Evolutionary conservation across 2,329 filamentous ascomycete species (phyloP).

Genomic region (Cladosporium sp.): DNA sequence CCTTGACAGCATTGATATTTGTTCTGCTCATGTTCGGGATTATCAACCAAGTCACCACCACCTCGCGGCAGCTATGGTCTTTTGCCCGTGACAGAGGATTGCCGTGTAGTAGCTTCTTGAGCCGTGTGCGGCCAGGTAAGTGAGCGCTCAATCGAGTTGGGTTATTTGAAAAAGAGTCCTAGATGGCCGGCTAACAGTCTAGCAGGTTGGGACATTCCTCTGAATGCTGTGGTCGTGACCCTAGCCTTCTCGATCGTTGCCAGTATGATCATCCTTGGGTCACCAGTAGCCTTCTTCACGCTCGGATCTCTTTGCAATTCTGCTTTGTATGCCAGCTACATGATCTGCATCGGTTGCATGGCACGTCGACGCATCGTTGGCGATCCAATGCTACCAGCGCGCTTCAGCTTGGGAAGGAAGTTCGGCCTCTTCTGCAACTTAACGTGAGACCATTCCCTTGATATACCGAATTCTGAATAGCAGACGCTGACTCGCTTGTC

Average conservation of each 20-base stretch:
- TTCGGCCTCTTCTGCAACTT: conserved; percentile 28
- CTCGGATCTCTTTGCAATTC: conserved; percentile 37
- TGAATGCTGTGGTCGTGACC: conserved; percentile 27
- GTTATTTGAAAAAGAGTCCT: too few relatives aligned
- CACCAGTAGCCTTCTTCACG: conserved; percentile 40
- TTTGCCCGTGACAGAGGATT: conserved; percentile 16
- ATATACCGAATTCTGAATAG: too few relatives aligned
- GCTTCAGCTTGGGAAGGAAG: conserved; percentile 19
- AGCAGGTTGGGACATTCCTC: conserved; percentile 23
- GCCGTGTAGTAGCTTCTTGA: conserved; percentile 10
- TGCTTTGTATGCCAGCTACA: conserved; percentile 23
- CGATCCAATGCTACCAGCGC: conserved; percentile 20
- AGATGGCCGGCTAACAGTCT: conserved; percentile 4
- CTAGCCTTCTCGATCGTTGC: conserved; percentile 26
- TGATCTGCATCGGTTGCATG: conserved; percentile 21
- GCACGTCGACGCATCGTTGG: conserved; percentile 18
- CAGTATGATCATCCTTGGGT: conserved; percentile 34
- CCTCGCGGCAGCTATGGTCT: conserved; percentile 14
- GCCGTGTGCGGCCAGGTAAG: conserved; percentile 3
- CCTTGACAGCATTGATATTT: conserved; percentile 11
- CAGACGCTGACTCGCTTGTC: too few relatives aligned
- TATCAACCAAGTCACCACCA: conserved; percentile 17
- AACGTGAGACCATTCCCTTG: conserved; percentile 20
- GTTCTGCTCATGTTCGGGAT: conserved; percentile 14
- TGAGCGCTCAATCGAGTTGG: too few relatives aligned